Evolutionary conservation across 345 rosid genomes (phyloP).

Genomic region (Sisymbrium altissimum): DNA sequence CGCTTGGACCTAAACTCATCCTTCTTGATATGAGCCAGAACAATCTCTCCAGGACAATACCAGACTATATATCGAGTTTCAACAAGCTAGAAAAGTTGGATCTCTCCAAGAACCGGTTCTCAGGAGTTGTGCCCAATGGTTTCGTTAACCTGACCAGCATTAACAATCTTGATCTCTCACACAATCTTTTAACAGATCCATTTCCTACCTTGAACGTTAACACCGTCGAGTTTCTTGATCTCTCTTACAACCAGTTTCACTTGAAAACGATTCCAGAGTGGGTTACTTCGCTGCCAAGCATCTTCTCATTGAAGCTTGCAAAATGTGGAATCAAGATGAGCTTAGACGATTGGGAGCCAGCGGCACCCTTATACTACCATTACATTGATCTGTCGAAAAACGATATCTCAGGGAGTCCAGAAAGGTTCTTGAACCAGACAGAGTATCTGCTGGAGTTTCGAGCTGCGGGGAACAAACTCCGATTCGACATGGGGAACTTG

Average conservation of each 20-base stretch:
- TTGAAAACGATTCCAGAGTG: constrained; percentile 58
- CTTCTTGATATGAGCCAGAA: constrained; percentile 55
- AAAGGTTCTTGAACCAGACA: constrained; percentile 47
- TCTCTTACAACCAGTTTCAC: constrained; percentile 58
- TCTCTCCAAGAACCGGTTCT: constrained; percentile 51
- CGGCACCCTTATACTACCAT: constrained; percentile 56
- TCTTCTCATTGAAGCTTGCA: constrained; percentile 63
- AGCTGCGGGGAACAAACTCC: constrained; percentile 49
- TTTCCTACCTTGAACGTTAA: constrained; percentile 58
- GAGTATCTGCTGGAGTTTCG: constrained; percentile 50
- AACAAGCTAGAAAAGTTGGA: constrained; percentile 52
- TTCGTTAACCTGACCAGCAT: constrained; percentile 61
- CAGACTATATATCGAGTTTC: constrained; percentile 53
- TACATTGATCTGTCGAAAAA: constrained; percentile 62
- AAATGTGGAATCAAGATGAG: constrained; percentile 61
- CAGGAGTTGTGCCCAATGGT: constrained; percentile 50
- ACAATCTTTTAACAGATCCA: constrained; percentile 55
- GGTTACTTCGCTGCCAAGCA: constrained; percentile 64
- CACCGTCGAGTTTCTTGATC: constrained; percentile 69
- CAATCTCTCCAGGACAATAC: constrained; percentile 50
- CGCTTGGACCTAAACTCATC: constrained; percentile 40
- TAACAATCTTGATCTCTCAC: constrained; percentile 64
- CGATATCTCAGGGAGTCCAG: constrained; percentile 57
- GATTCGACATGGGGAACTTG: constrained; percentile 46
- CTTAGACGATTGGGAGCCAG: constrained; percentile 54